Evolutionary conservation across 495 filamentous ascomycete genomes (phyloP).

Genomic region (Hypoxylon trugodes): DNA sequence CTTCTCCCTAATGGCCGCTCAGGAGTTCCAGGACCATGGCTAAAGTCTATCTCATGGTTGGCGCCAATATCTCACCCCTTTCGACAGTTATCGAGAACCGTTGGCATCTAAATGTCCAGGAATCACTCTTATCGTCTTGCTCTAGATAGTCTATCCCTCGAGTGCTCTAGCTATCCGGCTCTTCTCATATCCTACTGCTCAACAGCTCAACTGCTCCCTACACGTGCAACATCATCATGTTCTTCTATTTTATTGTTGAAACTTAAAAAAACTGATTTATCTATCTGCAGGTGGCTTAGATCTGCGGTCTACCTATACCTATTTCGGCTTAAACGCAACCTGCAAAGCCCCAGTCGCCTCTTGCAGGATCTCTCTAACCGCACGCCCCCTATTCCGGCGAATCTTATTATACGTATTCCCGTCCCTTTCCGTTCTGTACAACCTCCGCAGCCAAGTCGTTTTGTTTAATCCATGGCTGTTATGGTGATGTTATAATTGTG

Average conservation of each 20-base stretch:
- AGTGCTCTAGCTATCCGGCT: conserved; percentile 12
- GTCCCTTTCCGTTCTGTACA: background rate
- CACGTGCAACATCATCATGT: conserved; percentile 6
- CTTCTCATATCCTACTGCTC: too few species aligned
- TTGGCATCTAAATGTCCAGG: background rate
- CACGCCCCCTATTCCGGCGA: conserved; percentile 9
- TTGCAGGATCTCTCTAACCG: conserved; percentile 24
- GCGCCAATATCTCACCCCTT: conserved; percentile 15
- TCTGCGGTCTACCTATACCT: conserved; percentile 33
- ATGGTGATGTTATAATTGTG: too few species aligned
- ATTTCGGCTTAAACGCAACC: conserved; percentile 26
- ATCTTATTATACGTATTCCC: conserved; percentile 27
- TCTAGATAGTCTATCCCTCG: background rate
- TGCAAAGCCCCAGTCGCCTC: conserved; percentile 34
- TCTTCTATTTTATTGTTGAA: conserved; percentile 7
- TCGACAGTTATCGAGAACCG: background rate
- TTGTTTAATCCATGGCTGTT: too few species aligned
- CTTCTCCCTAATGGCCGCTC: conserved; percentile 16
- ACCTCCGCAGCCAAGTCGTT: too few species aligned
- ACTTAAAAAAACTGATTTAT: conserved; percentile 35
- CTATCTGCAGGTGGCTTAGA: conserved; percentile 37
- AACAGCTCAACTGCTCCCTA: background rate
- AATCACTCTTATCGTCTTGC: background rate
- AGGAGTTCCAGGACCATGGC: conserved; percentile 8
- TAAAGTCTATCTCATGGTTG: too few species aligned